Base-by-base conservation (phyloP, 148 eudicot genomes). In the Nepenthes gracilis region DNA sequence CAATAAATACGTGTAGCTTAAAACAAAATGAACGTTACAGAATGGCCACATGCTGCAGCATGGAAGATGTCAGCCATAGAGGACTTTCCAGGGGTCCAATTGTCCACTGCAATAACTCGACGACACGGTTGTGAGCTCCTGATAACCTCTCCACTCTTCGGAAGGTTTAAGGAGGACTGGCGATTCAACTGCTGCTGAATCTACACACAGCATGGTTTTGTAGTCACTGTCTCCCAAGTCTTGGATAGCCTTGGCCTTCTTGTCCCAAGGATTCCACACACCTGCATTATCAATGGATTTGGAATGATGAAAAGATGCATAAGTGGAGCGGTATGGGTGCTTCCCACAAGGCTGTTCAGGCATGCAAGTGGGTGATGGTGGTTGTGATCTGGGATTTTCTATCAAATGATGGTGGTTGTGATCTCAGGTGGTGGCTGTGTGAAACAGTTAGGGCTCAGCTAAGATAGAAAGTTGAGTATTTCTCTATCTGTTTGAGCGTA, bases 221-320 rank as follows among this genome's bases (percentile, higher is more conserved):
- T 79, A 89, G 65, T 85, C 96, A 11, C 83, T 90, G 59, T 90
- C 88, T 37, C 90, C 87, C 49, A 90, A 70, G 71, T 89, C 90
- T 0, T 81, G 76, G 11, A 89, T 78, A 53, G 82, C 74, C 74
- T 84, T 86, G 33, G 87, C 78, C 67, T 84, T 89, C 77, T 76
- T 89, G 71, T 89, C 97, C 97, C 97, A 90, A 11, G 97, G 90
- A 68, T 90, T 90, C 97, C 97, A 90, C 37, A 90, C 73, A 64
- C 70, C 90, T 89, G 85, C 66, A 63, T 9, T 23, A 48, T 0
- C 47, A 61, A 9, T 56, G 37, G 43, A 64, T 47, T 14, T 51
- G 6, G 33, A 11, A 48, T 12, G 53, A 60, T 23, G 23, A 23
- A 23, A 23, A 23, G 23, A 23, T 23, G 0, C 23, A 23, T 23